Evolutionary conservation across 345 rosid genomes (phyloP), one percentile per base, ranked within the genome.

Genomic region (Clausena lansium): DNA sequence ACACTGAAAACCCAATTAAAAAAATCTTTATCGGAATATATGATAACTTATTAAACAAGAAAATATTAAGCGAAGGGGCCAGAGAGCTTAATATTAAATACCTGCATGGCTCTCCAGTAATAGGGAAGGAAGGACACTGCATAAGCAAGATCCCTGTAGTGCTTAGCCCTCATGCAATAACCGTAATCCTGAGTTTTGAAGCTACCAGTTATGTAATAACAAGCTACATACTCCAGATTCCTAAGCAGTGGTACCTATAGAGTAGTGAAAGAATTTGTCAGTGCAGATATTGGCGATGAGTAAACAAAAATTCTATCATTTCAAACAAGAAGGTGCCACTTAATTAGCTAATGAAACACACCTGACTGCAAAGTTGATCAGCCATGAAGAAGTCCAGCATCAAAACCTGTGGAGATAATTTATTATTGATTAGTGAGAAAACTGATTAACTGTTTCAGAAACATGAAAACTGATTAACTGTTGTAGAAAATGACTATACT

Each of bases 21-120:
- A 39, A 55, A 15, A 59, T 7, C 19, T 57, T 45, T 25, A 25
- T 79, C 83, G 76, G 63, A 77, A 30, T 62, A 14, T 58, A 19
- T 33, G 20, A 7, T 19, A 24, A 22, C 20, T 72, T 4, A 2
- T 9, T 38, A 27, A 47, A 35, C 57, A 52, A 50, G 57, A 35
- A 14, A 27, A 4, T 39, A 74, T 15, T 13, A 41, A 54, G 41
- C 7, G 20, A 52, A 41, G 20, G 38, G 70, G 30, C 45, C 9
- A 5, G 6, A 41, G 30, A 22, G 47, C n/a, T 62, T 67, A 32
- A 47, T 36, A 28, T 52, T 45, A 38, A 5, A 22, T 84, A 96
- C 99, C 97, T 96, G 99, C 99, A 94, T 94, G 33, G 99, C 98
- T 77, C 99, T 91, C 99, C 98, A 97, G 89, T 94, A 94, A 84